A percentile compares a stretch with the other conserved stretches of the same genome.
These are phyloP conservation scores for Apiospora phragmitis DNA, from an alignment of 2,329 filamentous ascomycete species.

Conservation along the genomic window DNA sequence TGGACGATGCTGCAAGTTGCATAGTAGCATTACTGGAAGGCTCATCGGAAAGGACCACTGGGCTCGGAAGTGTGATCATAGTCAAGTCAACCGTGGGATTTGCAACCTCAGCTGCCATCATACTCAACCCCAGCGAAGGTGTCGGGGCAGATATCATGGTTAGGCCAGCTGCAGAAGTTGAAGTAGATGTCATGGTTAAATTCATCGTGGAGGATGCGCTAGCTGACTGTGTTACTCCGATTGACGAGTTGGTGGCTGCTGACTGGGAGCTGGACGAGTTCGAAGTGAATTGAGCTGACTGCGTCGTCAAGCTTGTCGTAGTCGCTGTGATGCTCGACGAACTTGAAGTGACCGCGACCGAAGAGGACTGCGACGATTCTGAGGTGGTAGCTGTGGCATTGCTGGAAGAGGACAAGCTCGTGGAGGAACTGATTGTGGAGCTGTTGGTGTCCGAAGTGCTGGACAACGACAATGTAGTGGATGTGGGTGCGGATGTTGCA, in stretches of 20 bases:
- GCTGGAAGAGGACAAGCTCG: not conserved
- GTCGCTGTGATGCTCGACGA: not conserved
- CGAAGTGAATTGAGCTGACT: not conserved
- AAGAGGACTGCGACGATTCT: not conserved
- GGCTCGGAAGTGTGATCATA: not conserved
- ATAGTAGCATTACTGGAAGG: not conserved
- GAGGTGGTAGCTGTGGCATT: not conserved
- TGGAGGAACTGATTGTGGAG: not conserved
- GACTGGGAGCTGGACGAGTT: not conserved
- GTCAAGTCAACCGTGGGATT: not conserved
- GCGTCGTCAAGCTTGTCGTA: not conserved
- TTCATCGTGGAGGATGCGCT: not conserved
- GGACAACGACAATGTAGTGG: not conserved
- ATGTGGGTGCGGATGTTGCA: slow-evolving; percentile 17
- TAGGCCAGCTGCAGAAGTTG: not conserved
- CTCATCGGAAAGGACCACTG: slow-evolving; percentile 1
- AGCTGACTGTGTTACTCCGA: not conserved
- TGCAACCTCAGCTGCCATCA: not conserved
- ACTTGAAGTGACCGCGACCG: not conserved
- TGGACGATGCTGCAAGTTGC: slow-evolving; percentile 10
- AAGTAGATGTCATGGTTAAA: not conserved
- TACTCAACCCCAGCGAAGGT: not conserved
- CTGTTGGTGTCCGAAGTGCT: not conserved
- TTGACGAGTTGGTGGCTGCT: not conserved
- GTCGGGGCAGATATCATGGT: not conserved